phyloP scores from a whole-genome alignment of 2,329 filamentous ascomycete species.

The Blastomyces parvus region DNA sequence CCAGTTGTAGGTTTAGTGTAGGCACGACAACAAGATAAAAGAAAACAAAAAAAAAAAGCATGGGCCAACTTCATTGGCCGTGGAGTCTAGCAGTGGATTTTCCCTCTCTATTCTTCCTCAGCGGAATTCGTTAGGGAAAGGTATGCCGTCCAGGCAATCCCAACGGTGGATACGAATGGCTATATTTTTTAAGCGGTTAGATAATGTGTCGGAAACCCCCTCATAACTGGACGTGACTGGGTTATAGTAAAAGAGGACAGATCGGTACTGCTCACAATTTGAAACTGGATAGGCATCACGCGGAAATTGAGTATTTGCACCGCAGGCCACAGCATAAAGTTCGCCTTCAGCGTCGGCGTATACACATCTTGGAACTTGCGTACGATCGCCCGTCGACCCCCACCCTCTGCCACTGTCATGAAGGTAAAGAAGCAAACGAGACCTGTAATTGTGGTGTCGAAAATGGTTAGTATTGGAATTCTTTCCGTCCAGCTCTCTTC shows the following conservation, averaged over 20 bases:
- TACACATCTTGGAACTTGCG: constrained; percentile 92
- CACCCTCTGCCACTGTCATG: constrained; percentile 94
- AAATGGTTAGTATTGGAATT: background rate
- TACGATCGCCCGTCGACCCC: constrained; percentile 65
- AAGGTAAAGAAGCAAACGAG: constrained; percentile 84
- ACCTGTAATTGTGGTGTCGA: constrained; percentile 36
- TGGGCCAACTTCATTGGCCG: background rate
- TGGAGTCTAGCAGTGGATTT: background rate
- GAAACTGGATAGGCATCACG: constrained; percentile 87
- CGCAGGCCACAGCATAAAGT: constrained; percentile 88
- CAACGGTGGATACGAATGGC: constrained; percentile 87
- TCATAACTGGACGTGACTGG: background rate
- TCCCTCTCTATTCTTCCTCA: constrained; percentile 47
- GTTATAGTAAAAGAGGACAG: background rate
- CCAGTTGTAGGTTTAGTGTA: background rate
- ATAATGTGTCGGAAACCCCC: constrained; percentile 4
- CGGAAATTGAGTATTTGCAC: constrained; percentile 97
- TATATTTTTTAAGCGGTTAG: constrained; percentile 28
- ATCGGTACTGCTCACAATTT: constrained; percentile 60
- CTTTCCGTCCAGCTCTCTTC: too few species aligned
- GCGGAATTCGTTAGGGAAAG: constrained; percentile 77
- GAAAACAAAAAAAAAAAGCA: background rate
- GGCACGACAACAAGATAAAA: background rate
- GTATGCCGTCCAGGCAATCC: constrained; percentile 92
- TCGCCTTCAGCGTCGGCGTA: constrained; percentile 85